phyloP scores from a whole-genome alignment of 1,284 basidiomycete species.

The Puccinia horiana region DNA sequence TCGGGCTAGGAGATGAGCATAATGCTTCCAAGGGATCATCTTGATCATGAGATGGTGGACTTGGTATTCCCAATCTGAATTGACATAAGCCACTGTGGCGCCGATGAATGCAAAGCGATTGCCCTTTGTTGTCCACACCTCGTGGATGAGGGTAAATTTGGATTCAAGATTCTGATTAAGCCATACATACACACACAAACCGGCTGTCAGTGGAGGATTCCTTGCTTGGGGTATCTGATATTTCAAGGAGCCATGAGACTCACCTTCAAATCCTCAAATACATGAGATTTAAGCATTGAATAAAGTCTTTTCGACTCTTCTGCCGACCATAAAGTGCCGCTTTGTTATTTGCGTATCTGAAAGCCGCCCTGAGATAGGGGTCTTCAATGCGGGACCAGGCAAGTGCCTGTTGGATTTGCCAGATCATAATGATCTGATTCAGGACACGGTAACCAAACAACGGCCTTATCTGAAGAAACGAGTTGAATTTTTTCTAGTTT shows the following conservation, averaged over 20 bases:
- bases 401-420: no score
- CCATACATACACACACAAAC: background rate
- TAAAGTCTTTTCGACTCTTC: background rate
- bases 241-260: background rate
- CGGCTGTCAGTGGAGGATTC: no score
- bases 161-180: background rate
- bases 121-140: constrained; percentile 29
- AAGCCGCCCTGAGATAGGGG: no score
- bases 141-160: constrained; percentile 10
- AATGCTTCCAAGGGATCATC: constrained; percentile 17
- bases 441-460: background rate
- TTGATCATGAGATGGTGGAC: background rate
- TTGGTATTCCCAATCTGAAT: background rate
- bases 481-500: background rate
- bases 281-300: background rate
- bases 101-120: constrained; percentile 11
- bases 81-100: background rate
- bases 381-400: no score
- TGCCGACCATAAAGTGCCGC: background rate
- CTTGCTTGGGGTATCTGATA: background rate
- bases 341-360: background rate
- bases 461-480: background rate
- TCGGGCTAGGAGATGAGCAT: background rate
- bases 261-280: background rate
- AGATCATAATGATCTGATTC: no score